phyloP scores from a whole-genome alignment of 176 grass and related monocot species.

The Oryza officinalis region DNA sequence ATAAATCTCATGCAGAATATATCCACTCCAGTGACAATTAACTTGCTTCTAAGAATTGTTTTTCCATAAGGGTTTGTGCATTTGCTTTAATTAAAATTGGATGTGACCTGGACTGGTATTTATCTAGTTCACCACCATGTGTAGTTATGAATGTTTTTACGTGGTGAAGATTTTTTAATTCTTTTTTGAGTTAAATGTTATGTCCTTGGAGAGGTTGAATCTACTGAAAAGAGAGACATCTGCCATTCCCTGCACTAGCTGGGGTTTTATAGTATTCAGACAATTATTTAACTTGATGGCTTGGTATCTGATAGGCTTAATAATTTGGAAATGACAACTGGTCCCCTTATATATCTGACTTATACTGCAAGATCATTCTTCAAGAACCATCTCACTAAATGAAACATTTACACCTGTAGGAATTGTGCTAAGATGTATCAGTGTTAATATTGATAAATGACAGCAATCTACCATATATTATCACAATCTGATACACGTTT shows the following conservation, averaged over 20 bases:
- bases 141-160: neutral
- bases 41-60: neutral
- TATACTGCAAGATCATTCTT: neutral
- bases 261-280: neutral
- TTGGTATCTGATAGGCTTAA: neutral
- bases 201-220: neutral
- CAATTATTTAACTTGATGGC: neutral
- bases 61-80: neutral
- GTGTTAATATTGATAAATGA: conserved; percentile 4
- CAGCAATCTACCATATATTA: neutral
- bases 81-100: neutral
- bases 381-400: neutral
- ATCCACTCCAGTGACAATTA: neutral
- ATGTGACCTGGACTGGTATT: neutral
- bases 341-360: neutral
- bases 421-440: neutral
- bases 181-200: neutral
- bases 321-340: neutral
- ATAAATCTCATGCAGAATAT: conserved; percentile 1
- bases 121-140: neutral
- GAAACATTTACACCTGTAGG: conserved; percentile 17
- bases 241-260: neutral
- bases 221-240: neutral
- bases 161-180: neutral
- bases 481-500: neutral